These are phyloP conservation scores for Blastosporella zonata DNA, from an alignment of 1,284 basidiomycete species.

Conservation along the genomic window DNA sequence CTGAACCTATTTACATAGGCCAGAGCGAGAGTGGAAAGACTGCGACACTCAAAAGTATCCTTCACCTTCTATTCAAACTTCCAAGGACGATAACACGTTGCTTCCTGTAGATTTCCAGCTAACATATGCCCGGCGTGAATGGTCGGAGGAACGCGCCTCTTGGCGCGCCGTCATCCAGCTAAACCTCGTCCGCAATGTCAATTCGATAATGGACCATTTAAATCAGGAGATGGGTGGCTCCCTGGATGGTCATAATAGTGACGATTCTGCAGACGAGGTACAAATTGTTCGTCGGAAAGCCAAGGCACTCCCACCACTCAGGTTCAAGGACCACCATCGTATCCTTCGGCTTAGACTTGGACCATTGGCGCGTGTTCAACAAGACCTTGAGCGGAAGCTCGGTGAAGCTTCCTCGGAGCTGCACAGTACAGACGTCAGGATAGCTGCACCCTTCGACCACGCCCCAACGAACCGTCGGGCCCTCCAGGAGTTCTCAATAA, in stretches of 20 bases:
- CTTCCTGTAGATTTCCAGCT: slow-evolving; percentile 61
- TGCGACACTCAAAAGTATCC: slow-evolving; percentile 38
- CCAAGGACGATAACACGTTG: slow-evolving; percentile 2
- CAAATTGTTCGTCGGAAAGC: slow-evolving; percentile 27
- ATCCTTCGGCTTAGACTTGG: slow-evolving; percentile 54
- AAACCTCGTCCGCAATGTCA: slow-evolving; percentile 67
- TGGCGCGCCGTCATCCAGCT: slow-evolving; percentile 77
- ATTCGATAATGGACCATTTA: slow-evolving; percentile 54
- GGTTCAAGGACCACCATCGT: slow-evolving; percentile 61
- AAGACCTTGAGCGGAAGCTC: slow-evolving; percentile 56
- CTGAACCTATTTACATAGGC: slow-evolving; percentile 29
- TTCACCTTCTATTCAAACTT: background rate
- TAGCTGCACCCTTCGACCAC: slow-evolving; percentile 36
- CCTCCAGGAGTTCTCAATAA: slow-evolving; percentile 51
- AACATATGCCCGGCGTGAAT: slow-evolving; percentile 60
- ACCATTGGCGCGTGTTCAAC: slow-evolving; percentile 54
- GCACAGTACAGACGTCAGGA: slow-evolving; percentile 33
- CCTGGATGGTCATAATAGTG: slow-evolving; percentile 25
- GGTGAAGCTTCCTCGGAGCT: slow-evolving; percentile 54
- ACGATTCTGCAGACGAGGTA: slow-evolving; percentile 37
- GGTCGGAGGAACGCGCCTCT: slow-evolving; percentile 63
- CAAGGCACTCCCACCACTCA: slow-evolving; percentile 35
- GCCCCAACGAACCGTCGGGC: slow-evolving; percentile 24
- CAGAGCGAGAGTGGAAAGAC: slow-evolving; percentile 71
- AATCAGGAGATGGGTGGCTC: slow-evolving; percentile 48